Evolutionary conservation across 2,329 filamentous ascomycete genomes (phyloP).

Genomic region (Xylariomycetidae sp.): DNA sequence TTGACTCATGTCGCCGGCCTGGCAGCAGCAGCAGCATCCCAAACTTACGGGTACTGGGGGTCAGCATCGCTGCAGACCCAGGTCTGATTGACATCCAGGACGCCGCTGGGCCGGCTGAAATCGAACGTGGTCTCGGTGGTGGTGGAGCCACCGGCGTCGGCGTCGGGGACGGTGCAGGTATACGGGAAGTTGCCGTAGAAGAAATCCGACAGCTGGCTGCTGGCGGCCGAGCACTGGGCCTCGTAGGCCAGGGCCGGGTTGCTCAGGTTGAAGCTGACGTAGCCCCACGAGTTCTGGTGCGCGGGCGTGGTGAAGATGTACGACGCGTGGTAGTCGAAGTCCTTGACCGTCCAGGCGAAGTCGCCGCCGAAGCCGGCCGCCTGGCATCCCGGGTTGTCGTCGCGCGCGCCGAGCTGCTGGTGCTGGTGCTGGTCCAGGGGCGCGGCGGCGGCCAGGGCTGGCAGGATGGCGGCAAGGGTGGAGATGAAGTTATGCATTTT

Average conservation of each 20-base stretch:
- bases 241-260: constrained; percentile 38
- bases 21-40: not conserved
- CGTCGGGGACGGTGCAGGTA: constrained; percentile 34
- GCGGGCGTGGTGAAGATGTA: constrained; percentile 47
- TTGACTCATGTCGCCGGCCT: too few species aligned
- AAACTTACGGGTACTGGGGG: constrained; percentile 31
- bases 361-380: constrained; percentile 24
- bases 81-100: constrained; percentile 42
- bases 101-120: constrained; percentile 32
- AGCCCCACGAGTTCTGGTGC: constrained; percentile 45
- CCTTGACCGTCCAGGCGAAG: constrained; percentile 37
- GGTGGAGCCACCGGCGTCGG: constrained; percentile 13
- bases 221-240: constrained; percentile 35
- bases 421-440: constrained; percentile 7
- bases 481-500: too few species aligned
- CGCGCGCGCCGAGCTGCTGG: constrained; percentile 13
- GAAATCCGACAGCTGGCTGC: constrained; percentile 40
- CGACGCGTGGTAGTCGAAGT: constrained; percentile 45
- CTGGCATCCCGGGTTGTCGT: constrained; percentile 27
- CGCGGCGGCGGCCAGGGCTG: too few species aligned
- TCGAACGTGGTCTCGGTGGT: constrained; percentile 36
- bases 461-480: too few species aligned
- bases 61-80: constrained; percentile 42
- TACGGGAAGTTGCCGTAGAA: constrained; percentile 45
- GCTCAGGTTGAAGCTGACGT: constrained; percentile 43